A percentile compares a stretch with the other conserved stretches of the same genome.
Conservation (phyloP, 2,329 filamentous ascomycete genomes). For the Incumbomyces lentus region DNA sequence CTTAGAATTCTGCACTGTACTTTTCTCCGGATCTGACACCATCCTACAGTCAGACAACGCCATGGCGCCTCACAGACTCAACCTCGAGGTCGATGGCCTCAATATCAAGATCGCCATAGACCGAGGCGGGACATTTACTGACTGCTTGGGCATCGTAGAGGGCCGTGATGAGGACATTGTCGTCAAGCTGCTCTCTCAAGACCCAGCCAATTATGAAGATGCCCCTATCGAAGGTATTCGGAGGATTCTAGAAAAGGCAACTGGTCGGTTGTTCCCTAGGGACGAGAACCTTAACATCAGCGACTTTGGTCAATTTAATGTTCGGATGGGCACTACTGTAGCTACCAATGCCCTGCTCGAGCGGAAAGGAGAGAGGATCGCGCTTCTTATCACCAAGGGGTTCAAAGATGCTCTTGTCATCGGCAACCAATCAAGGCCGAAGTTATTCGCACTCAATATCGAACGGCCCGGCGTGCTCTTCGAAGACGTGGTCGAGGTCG, state of each 20-base stretch:
- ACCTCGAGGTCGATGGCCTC: too few species aligned
- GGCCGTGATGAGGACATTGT: constrained; percentile 61
- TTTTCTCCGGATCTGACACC: too few species aligned
- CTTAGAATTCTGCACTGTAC: too few species aligned
- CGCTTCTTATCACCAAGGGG: constrained; percentile 74
- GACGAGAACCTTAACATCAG: constrained; percentile 71
- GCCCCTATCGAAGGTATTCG: constrained; percentile 86
- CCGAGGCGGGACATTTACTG: constrained; percentile 83
- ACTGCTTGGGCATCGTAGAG: constrained; percentile 60
- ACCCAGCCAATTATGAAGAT: constrained; percentile 82
- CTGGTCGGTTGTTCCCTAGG: constrained; percentile 62
- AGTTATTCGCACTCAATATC: constrained; percentile 85
- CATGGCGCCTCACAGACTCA: too few species aligned
- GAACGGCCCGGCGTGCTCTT: constrained; percentile 79
- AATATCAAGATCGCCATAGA: constrained; percentile 22
- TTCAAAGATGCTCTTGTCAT: constrained; percentile 83
- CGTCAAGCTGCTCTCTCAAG: constrained; percentile 81
- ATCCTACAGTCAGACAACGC: too few species aligned
- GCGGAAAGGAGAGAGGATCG: constrained; percentile 79
- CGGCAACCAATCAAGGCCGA: constrained; percentile 79
- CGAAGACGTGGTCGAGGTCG: constrained; percentile 70
- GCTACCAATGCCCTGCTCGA: constrained; percentile 87
- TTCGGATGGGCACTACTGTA: constrained; percentile 93
- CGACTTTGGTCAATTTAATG: constrained; percentile 56
- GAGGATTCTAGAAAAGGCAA: constrained; percentile 60